Conservation (phyloP, 108 stramenopile genomes). For the Hondaea fermentalgiana region DNA sequence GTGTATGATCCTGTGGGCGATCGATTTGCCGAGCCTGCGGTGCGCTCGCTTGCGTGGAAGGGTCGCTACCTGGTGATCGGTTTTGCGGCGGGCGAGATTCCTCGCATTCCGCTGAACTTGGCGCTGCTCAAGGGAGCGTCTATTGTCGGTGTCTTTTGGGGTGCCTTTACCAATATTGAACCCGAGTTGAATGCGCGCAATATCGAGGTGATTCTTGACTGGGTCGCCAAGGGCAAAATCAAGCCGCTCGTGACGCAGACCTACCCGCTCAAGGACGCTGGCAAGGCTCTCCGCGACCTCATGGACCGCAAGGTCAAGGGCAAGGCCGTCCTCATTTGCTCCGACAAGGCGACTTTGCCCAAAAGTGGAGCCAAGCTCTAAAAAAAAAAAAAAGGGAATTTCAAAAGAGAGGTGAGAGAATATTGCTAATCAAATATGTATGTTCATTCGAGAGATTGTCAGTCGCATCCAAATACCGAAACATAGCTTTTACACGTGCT, state of each 20-base stretch:
- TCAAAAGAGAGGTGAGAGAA: too few species aligned
- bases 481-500: too few species aligned
- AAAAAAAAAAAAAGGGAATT: background rate
- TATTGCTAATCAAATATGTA: too few species aligned
- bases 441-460: too few species aligned
- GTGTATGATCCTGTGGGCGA: constrained; percentile 9
- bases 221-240: constrained; percentile 4
- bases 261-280: constrained; percentile 28
- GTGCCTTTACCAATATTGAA: constrained; percentile 22
- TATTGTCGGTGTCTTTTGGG: constrained; percentile 38
- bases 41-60: constrained; percentile 25
- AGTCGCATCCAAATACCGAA: too few species aligned
- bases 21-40: background rate
- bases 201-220: background rate
- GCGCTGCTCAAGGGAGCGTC: constrained; percentile 32
- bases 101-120: constrained; percentile 31
- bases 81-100: constrained; percentile 32
- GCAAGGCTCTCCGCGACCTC: constrained; percentile 28
- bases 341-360: background rate
- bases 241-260: constrained; percentile 24
- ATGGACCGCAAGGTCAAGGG: constrained; percentile 19
- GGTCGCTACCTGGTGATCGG: constrained; percentile 38
- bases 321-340: background rate
- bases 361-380: background rate
- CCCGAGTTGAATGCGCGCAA: background rate